These are phyloP conservation scores for Magnusiomyces suaveolens DNA, from an alignment of 1,139 yeast genomes.

Conservation along the genomic window DNA sequence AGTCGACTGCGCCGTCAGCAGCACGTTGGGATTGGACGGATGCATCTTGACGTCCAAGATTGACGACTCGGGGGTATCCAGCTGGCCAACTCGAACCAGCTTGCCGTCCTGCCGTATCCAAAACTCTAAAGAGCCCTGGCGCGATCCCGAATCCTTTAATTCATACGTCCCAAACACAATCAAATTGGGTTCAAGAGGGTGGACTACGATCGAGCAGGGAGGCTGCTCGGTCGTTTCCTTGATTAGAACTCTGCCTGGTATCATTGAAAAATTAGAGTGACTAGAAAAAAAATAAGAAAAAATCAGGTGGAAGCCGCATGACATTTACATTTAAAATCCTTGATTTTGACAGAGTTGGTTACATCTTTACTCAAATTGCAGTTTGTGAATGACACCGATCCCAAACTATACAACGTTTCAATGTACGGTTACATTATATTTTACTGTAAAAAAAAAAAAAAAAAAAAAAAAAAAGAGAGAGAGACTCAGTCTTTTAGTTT, in stretches of 20 bases:
- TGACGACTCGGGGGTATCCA: constrained; percentile 47
- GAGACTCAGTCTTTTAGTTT: too few relatives aligned
- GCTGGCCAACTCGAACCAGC: constrained; percentile 17
- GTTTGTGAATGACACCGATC: too few relatives aligned
- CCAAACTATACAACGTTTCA: too few relatives aligned
- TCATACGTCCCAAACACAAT: constrained; percentile 73
- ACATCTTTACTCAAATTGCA: too few relatives aligned
- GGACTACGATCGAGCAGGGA: constrained; percentile 68
- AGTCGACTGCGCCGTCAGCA: constrained; percentile 69
- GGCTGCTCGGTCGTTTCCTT: constrained; percentile 44
- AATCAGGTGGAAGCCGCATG: too few relatives aligned
- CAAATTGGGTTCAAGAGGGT: constrained; percentile 41
- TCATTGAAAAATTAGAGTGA: too few relatives aligned
- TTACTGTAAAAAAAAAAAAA: too few relatives aligned
- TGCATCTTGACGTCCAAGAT: constrained; percentile 64
- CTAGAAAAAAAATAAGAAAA: too few relatives aligned
- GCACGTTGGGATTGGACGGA: constrained; percentile 40
- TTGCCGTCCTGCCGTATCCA: constrained; percentile 32
- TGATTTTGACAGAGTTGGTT: too few relatives aligned
- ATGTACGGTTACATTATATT: too few relatives aligned
- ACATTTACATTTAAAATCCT: too few relatives aligned
- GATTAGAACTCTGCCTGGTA: constrained; percentile 6
- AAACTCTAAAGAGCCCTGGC: constrained; percentile 70
- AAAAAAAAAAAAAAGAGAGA: too few relatives aligned
- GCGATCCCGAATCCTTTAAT: constrained; percentile 42